Evolutionary conservation across 140 eudicot genomes (phyloP), one percentile per base, ranked within the genome.

Genomic region (Erigeron philadelphicus): DNA sequence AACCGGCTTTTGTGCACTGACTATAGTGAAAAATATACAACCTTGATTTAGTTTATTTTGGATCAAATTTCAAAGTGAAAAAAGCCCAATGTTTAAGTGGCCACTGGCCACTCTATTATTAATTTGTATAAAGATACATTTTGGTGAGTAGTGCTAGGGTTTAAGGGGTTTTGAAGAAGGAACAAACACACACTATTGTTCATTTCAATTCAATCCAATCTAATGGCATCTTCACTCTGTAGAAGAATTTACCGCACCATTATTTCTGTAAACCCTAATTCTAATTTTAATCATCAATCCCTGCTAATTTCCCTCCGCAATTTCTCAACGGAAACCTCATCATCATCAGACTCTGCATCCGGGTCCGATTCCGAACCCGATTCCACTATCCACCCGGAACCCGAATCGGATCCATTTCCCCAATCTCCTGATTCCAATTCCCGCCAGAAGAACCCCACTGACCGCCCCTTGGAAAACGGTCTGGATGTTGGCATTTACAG

Each of bases 401-500:
- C 80, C 80, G 83, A 80, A 13, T 54, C 81, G 6, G 84, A 73
- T 21, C 73, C 88, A 8, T 13, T 72, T 12, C 53, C 67, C 15
- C 61, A 59, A 12, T 18, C 87, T 3, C 43, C 90, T 44, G 48
- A 76, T 23, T 52, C 86, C 19, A 17, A 67, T n/a, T 61, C 70
- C 53, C 67, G 64, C 65, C 70, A 63, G 25, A 64, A 61, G n/a
- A 46, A 15, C 11, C n/a, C 21, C 61, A 63, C 11, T 5, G 90
- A 86, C 41, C 82, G 84, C 38, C 86, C 92, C 38, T 84, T 93
- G 25, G 95, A 89, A 61, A 82, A 81, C 60, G 99, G 99, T 45
- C 59, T 89, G 10, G 99, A 93, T 60, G 25, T 42, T 0, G 99
- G 99, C 84, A 75, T 85, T 77, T 93, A 84, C 87, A 93, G 83